A percentile compares a stretch with the other conserved stretches of the same genome.
Evolutionary conservation across 306 rosid genomes (phyloP).

Genomic region (Urtica urens): DNA sequence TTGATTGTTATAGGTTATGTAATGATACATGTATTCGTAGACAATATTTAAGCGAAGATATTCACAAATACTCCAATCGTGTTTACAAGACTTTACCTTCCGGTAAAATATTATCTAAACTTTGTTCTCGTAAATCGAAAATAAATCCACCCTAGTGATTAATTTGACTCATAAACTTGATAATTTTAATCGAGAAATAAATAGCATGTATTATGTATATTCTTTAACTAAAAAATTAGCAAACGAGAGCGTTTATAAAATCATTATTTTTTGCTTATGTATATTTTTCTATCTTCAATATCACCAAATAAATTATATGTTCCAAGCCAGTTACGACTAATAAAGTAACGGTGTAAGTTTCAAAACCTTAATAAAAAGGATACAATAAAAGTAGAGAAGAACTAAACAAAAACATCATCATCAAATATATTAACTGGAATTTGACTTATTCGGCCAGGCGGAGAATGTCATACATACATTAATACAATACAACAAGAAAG

Average conservation of each 20-base stretch:
- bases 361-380: background rate
- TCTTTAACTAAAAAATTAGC: background rate
- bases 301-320: background rate
- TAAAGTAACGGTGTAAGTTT: background rate
- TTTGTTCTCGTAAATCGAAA: background rate
- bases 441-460: conserved; percentile 15
- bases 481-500: conserved; percentile 10
- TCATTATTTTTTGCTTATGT: background rate
- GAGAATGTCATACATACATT: too few relatives aligned
- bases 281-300: background rate
- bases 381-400: background rate
- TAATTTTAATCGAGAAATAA: too few relatives aligned
- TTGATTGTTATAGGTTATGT: too few relatives aligned
- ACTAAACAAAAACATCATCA: background rate
- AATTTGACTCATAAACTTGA: too few relatives aligned
- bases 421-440: background rate
- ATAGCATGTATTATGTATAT: too few relatives aligned
- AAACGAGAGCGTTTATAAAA: background rate
- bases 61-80: background rate
- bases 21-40: too few relatives aligned
- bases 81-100: too few relatives aligned
- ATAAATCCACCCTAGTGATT: background rate
- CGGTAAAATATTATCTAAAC: background rate
- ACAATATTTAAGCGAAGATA: background rate
- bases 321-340: background rate